Base-by-base conservation (phyloP, 2,329 filamentous ascomycete species). In the Amylocarpus encephaloides region DNA sequence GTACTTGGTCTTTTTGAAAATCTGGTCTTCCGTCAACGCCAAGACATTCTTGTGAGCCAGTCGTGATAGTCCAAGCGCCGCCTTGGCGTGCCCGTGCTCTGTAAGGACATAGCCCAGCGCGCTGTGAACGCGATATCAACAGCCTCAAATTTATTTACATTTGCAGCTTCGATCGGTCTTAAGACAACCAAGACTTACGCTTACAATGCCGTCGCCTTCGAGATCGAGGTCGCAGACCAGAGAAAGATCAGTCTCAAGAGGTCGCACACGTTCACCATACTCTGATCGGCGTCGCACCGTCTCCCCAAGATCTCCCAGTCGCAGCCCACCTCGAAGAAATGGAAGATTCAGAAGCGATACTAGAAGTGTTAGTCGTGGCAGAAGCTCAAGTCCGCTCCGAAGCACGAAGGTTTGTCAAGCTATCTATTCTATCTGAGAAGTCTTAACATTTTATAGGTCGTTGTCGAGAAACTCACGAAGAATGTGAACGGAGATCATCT, bases 381-480 rank as follows among this genome's bases (percentile, higher is more conserved):
- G 63, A 54, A 63, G 59, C 45, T 53, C 56, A 49, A 66, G 63
- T 35, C 71, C 74, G 6, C 49, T 66, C 5, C 71, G 67, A 57
- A 78, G 75, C 59, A 80, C 78, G 46, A 81, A 81, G 71, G 78
- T 76, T 56, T 33, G 45, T 13, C 16, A 12, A 29, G 22, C 15
- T 18, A 30, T 6, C 6, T 36, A 47, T 33, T 46, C 16, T 33
- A 19, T 5, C 30, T 22, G 47, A 50, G 42, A 56, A 38, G 1
- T 48, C 39, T 52, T 62, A 53, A 64, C 32, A 29, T 18, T 22
- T 36, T 36, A 10, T 62, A 96, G 88, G 91, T 98, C 66, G 89
- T 98, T 15, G 86, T 98, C 42, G 93, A 98, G 69, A 91, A 94
- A 56, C 76, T 98, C 64, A 95, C 92, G 3, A 95, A 94, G 68